Evolutionary conservation across 441 rosid species (phyloP).

Genomic region (Gossypium davidsonii): DNA sequence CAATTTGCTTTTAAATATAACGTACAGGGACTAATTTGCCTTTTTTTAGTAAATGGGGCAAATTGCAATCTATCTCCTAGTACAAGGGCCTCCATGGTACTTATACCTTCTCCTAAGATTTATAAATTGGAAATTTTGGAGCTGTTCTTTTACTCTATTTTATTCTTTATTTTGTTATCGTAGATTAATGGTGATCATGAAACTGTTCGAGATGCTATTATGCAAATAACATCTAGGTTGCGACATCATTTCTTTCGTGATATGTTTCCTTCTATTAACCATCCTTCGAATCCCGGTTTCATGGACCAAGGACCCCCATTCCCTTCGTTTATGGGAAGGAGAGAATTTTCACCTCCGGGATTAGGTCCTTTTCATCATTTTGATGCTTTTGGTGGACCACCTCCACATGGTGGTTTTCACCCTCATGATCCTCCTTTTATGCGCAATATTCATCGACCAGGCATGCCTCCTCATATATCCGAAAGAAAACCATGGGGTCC

Average conservation of each 20-base stretch:
- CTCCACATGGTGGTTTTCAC: slow-evolving; percentile 44
- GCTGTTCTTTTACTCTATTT: neutral
- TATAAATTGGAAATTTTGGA: neutral
- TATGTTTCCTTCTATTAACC: slow-evolving; percentile 42
- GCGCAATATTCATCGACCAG: slow-evolving; percentile 43
- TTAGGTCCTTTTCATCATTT: slow-evolving; percentile 49
- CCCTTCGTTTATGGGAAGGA: slow-evolving; percentile 53
- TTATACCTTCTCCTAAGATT: slow-evolving; percentile 1
- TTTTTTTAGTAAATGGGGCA: too few species aligned
- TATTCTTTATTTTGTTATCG: slow-evolving; percentile 11
- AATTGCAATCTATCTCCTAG: too few species aligned
- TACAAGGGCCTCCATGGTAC: too few species aligned
- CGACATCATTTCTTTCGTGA: slow-evolving; percentile 59
- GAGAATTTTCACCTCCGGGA: slow-evolving; percentile 59
- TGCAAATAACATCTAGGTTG: slow-evolving; percentile 63
- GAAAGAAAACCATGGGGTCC: slow-evolving; percentile 68
- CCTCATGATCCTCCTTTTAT: slow-evolving; percentile 47
- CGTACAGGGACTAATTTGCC: too few species aligned
- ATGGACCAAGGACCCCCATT: slow-evolving; percentile 52
- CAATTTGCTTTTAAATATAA: too few species aligned
- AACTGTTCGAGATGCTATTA: slow-evolving; percentile 62
- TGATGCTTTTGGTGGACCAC: slow-evolving; percentile 52
- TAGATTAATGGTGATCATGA: slow-evolving; percentile 68
- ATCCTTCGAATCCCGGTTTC: slow-evolving; percentile 44
- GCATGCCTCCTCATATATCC: slow-evolving; percentile 40